Evolutionary conservation across 257 asterid genomes (phyloP).

Genomic region (Perilla frutescens): DNA sequence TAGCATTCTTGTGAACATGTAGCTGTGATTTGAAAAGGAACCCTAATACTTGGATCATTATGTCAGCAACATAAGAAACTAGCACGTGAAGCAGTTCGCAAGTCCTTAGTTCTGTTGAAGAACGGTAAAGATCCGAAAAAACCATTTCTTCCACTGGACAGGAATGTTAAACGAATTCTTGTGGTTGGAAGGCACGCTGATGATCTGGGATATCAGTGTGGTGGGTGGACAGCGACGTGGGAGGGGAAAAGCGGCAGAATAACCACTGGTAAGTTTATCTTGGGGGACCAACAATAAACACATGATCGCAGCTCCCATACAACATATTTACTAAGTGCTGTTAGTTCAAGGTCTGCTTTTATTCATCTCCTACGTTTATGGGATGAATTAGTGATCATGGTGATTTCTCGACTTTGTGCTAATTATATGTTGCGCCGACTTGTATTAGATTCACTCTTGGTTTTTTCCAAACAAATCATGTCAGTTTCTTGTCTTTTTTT

Average conservation of each 20-base stretch:
- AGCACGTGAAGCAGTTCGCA: conserved; percentile 93
- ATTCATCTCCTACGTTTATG: background rate
- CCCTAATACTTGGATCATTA: conserved; percentile 25
- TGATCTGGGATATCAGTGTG: conserved; percentile 81
- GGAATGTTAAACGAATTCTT: conserved; percentile 60
- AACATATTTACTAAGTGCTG: background rate
- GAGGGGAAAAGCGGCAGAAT: conserved; percentile 76
- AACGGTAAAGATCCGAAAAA: conserved; percentile 62
- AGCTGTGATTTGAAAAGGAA: background rate
- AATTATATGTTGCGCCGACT: background rate
- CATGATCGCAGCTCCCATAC: background rate
- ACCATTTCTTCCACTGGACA: conserved; percentile 71
- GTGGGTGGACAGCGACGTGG: conserved; percentile 89
- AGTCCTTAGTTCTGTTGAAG: conserved; percentile 76
- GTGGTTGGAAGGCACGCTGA: conserved; percentile 75
- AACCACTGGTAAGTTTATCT: conserved; percentile 58
- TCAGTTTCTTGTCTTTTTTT: background rate
- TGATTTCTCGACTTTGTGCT: conserved; percentile 7
- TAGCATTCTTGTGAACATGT: background rate
- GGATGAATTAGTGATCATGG: background rate
- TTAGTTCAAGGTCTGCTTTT: background rate
- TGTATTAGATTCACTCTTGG: background rate
- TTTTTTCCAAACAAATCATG: conserved; percentile 15
- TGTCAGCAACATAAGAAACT: conserved; percentile 68
- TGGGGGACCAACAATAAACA: background rate